phyloP scores from a whole-genome alignment of 1,284 basidiomycete species.

The Pisolithus thermaeus region DNA sequence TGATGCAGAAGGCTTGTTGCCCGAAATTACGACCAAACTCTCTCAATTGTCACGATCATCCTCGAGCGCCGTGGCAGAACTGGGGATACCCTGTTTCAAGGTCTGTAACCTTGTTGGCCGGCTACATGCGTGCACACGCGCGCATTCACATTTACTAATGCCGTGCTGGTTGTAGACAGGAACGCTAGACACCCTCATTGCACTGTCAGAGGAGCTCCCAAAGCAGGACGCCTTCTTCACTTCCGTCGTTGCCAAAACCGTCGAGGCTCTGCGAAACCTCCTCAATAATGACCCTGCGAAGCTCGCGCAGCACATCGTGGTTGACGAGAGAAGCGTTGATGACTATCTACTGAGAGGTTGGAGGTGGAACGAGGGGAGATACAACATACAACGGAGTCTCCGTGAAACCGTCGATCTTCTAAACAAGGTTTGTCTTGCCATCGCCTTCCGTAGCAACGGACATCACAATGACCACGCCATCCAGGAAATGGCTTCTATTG shows the following conservation, averaged over 20 bases:
- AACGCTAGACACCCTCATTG: constrained; percentile 86
- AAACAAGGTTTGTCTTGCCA: constrained; percentile 55
- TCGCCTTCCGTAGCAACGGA: constrained; percentile 8
- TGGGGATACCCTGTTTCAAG: constrained; percentile 76
- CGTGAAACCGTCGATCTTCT: constrained; percentile 79
- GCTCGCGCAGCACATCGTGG: constrained; percentile 75
- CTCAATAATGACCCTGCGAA: constrained; percentile 85
- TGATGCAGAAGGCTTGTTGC: constrained; percentile 62
- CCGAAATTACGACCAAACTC: constrained; percentile 58
- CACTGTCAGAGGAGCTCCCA: constrained; percentile 87
- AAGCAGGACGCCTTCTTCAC: constrained; percentile 92
- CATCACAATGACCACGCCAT: constrained; percentile 15
- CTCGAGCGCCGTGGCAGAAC: constrained; percentile 44
- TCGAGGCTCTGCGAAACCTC: constrained; percentile 90
- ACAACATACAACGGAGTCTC: constrained; percentile 74
- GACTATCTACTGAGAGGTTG: constrained; percentile 74
- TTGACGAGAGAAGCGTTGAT: constrained; percentile 81
- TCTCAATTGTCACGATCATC: constrained; percentile 47
- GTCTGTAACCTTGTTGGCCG: constrained; percentile 31
- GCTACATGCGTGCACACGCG: not conserved
- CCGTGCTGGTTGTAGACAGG: constrained; percentile 62
- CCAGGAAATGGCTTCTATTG: constrained; percentile 87
- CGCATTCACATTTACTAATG: constrained; percentile 13
- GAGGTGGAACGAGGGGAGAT: constrained; percentile 89
- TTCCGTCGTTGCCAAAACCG: constrained; percentile 82